Conservation (phyloP, 148 eudicot species). For the Persicaria tinctoria region DNA sequence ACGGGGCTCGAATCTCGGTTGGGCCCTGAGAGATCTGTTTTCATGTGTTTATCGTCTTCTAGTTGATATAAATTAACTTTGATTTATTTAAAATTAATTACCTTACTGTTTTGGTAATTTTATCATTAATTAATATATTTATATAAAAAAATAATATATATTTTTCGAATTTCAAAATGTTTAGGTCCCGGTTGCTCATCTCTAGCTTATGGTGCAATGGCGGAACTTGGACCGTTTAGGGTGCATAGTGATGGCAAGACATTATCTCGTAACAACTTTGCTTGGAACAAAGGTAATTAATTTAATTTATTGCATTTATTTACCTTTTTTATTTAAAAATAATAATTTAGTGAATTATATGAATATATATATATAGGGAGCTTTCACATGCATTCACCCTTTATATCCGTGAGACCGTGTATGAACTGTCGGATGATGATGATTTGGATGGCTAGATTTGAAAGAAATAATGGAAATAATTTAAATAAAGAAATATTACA, state of each 20-base stretch:
- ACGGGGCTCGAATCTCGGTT: background rate
- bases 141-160: background rate
- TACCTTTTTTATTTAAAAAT: no score
- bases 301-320: constrained; percentile 4
- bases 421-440: no score
- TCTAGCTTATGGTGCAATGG: constrained; percentile 77
- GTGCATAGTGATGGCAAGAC: constrained; percentile 79
- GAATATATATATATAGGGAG: background rate
- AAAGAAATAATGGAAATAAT: no score
- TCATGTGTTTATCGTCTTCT: background rate
- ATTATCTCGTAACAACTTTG: constrained; percentile 38
- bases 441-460: no score
- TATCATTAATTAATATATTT: background rate
- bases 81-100: background rate
- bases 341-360: background rate
- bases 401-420: no score
- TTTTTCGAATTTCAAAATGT: background rate
- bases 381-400: no score
- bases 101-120: background rate
- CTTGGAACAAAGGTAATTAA: constrained; percentile 65
- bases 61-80: background rate
- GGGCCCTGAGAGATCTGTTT: background rate
- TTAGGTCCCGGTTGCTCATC: constrained; percentile 90
- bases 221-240: constrained; percentile 74
- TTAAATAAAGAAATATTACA: no score